A percentile compares a stretch with the other conserved stretches of the same genome.
Conservation (phyloP, 1,284 basidiomycete species). For the Ceraceosorus guamensis region DNA sequence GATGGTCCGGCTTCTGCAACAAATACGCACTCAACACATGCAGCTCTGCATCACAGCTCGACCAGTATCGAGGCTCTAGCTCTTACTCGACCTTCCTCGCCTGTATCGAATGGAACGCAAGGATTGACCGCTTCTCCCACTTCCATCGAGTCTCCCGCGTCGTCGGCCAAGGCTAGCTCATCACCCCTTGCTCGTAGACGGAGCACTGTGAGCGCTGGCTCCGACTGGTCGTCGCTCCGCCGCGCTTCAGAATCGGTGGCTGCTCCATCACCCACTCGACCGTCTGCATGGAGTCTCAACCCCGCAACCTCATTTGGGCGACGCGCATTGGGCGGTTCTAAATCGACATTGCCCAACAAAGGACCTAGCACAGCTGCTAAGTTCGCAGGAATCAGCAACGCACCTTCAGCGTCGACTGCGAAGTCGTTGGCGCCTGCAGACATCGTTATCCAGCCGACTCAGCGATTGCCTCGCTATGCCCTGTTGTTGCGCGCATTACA, state of each 20-base stretch:
- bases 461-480: slow-evolving; percentile 37
- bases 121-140: background rate
- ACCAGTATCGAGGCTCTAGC: slow-evolving; percentile 2
- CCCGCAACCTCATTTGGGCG: background rate
- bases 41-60: too few species aligned
- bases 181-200: slow-evolving; percentile 18
- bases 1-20: background rate
- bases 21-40: too few species aligned
- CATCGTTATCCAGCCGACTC: slow-evolving; percentile 44
- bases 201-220: slow-evolving; percentile 19
- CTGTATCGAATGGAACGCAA: slow-evolving; percentile 5
- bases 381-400: too few species aligned
- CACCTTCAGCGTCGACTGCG: background rate
- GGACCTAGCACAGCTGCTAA: too few species aligned
- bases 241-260: too few species aligned
- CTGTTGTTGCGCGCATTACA: slow-evolving; percentile 37
- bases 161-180: too few species aligned
- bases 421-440: slow-evolving; percentile 22
- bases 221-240: slow-evolving; percentile 2
- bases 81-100: slow-evolving; percentile 16
- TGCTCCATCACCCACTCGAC: background rate
- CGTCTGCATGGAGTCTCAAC: background rate
- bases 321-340: background rate
- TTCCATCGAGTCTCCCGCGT: background rate
- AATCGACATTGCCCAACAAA: too few species aligned